A percentile compares a stretch with the other conserved stretches of the same genome.
Evolutionary conservation across 768 basidiomycete species (phyloP).

Genomic region (Suillus lakei): DNA sequence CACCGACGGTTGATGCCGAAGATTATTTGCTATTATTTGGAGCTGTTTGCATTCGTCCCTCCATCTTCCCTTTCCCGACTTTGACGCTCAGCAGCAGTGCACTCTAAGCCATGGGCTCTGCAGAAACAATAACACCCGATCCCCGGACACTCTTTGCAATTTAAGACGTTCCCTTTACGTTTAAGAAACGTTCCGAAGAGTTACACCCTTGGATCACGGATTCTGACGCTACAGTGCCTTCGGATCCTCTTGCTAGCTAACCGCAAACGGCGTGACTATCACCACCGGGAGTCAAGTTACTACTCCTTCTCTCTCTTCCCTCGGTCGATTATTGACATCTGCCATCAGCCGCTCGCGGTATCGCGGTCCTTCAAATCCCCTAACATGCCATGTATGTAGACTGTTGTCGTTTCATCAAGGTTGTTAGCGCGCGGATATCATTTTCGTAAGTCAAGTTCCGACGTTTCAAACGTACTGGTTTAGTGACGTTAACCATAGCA

Average conservation of each 20-base stretch:
- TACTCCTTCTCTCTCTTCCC: not conserved
- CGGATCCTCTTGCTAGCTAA: constrained; percentile 8
- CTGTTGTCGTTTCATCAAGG: not conserved
- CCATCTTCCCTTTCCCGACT: not conserved
- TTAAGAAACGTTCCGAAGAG: not conserved
- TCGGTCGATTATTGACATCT: not conserved
- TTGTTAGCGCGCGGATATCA: not conserved
- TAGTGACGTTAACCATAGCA: constrained; percentile 9
- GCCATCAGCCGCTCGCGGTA: not conserved
- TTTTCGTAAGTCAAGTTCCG: not conserved
- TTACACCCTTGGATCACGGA: constrained; percentile 3
- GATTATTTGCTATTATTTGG: constrained; percentile 1
- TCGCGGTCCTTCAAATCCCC: not conserved
- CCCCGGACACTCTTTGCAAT: not conserved
- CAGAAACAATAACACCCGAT: not conserved
- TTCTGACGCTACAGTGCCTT: not conserved
- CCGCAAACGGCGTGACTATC: constrained; percentile 13
- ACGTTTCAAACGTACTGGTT: not conserved
- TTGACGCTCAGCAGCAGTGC: not conserved
- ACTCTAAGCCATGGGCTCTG: not conserved
- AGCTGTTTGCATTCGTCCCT: not conserved
- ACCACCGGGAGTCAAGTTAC: constrained; percentile 11
- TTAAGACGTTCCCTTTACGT: not conserved
- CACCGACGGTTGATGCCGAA: constrained; percentile 11
- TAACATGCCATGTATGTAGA: not conserved